Base-by-base conservation (phyloP, 192 early-diverging fungal genomes). In the Obelidium mucronatum region DNA sequence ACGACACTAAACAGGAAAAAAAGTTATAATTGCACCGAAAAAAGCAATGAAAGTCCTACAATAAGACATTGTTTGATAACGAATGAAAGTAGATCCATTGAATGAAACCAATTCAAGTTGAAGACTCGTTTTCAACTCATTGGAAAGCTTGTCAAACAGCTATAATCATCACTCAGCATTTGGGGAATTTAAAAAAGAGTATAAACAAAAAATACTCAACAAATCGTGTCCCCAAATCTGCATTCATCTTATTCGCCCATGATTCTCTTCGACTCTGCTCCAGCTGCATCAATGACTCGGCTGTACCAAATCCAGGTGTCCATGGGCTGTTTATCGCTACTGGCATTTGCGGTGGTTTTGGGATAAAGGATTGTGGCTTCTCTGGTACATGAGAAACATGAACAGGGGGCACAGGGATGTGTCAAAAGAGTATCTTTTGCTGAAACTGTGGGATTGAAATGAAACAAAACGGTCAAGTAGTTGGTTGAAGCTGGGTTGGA, bases 221-320 rank as follows among this genome's bases (percentile, higher is more conserved):
- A 30, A 69, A 48, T 15, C 54, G 19, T 5, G 69, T 72, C 37
- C 69, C 69, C 5, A 72, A 22, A 8, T 72, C 69, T 15, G 53
- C 51, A 72, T 55, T 72, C 69, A 58, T 59, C 26, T 36, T 35
- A 72, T 72, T 72, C 28, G 36, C 69, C 69, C 69, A 72, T 13
- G 69, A 51, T 58, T 72, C 69, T 24, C 39, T 72, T 1, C 69
- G 51, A 19, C 30, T 58, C 22, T 30, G 19, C 31, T 72, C 69
- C 54, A 72, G 31, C 34, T 33, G 28, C 54, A 55, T 22, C 69
- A 72, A 35, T 15, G 53, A 28, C 39, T 72, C 69, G n/a, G 51
- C 13, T 34, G 56, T 59, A 2, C 69, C 69, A 35, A 72, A 72
- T 26, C 69, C 69, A 59, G 69, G 31, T 8, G 51, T 58, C 69